Percentiles rank a stretch among this genome's conserved stretches.
phyloP scores from a whole-genome alignment of 768 basidiomycete species.

The Boletellus sp. region DNA sequence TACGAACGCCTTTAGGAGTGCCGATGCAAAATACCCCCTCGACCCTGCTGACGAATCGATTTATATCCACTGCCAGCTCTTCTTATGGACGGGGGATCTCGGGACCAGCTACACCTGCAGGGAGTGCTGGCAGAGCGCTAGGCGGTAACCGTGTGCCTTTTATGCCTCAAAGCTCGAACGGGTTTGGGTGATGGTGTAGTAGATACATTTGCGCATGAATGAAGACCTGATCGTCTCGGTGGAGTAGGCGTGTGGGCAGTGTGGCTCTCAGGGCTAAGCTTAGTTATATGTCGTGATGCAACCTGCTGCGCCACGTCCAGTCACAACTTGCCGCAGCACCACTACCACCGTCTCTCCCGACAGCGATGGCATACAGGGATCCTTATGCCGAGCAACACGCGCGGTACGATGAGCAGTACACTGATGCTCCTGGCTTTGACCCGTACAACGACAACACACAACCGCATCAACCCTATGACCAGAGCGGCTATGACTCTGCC shows the following conservation, averaged over 20 bases:
- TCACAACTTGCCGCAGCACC: conserved; percentile 20
- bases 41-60: conserved; percentile 29
- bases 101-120: conserved; percentile 5
- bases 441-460: conserved; percentile 40
- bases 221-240: background rate
- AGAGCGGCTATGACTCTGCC: conserved; percentile 34
- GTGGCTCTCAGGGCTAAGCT: background rate
- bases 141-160: conserved; percentile 55
- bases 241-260: conserved; percentile 14
- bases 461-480: conserved; percentile 53
- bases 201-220: background rate
- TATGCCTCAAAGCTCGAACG: conserved; percentile 34
- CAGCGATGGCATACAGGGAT: conserved; percentile 49
- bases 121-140: conserved; percentile 17
- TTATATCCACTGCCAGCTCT: conserved; percentile 24
- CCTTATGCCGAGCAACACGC: conserved; percentile 42
- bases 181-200: conserved; percentile 27
- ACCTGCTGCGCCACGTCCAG: conserved; percentile 11
- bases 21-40: conserved; percentile 14
- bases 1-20: conserved; percentile 27
- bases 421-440: conserved; percentile 38
- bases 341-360: background rate
- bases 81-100: conserved; percentile 23
- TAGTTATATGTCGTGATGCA: background rate
- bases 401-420: conserved; percentile 32